These are phyloP conservation scores for Lumnitzera littorea DNA, from an alignment of 345 rosid species.

Conservation along the genomic window DNA sequence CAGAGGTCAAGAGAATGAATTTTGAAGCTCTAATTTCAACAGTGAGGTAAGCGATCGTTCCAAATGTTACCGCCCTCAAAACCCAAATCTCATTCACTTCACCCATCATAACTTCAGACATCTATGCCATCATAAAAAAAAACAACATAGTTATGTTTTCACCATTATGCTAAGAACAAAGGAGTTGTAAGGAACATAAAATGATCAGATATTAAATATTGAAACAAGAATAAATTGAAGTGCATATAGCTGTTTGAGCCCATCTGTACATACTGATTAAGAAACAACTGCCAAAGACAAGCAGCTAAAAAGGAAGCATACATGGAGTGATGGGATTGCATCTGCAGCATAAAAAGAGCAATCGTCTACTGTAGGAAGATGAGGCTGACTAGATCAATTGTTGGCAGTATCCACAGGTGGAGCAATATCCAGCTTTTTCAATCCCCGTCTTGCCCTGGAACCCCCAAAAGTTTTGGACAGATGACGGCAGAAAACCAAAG, in stretches of 20 bases:
- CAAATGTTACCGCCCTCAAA: too few relatives aligned
- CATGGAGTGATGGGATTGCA: slow-evolving; percentile 23
- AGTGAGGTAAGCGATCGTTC: too few relatives aligned
- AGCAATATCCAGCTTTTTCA: slow-evolving; percentile 30
- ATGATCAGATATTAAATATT: too few relatives aligned
- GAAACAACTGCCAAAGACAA: not conserved
- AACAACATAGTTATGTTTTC: too few relatives aligned
- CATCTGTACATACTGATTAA: not conserved
- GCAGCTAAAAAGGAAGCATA: slow-evolving; percentile 24
- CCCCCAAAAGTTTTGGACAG: slow-evolving; percentile 38
- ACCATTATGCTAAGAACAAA: not conserved
- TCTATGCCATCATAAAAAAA: too few relatives aligned
- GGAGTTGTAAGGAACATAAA: not conserved
- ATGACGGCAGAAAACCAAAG: slow-evolving; percentile 39
- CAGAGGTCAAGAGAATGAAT: too few relatives aligned
- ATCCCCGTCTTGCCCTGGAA: slow-evolving; percentile 35
- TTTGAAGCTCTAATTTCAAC: too few relatives aligned
- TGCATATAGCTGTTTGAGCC: too few relatives aligned
- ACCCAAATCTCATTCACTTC: too few relatives aligned
- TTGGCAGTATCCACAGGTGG: slow-evolving; percentile 31
- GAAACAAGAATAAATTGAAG: too few relatives aligned
- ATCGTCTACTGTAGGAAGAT: slow-evolving; percentile 28
- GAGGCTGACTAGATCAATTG: slow-evolving; percentile 30
- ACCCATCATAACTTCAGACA: too few relatives aligned
- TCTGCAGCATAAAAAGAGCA: slow-evolving; percentile 26